Conservation (phyloP, 176 grass and related monocot genomes). For the Cenchrus purpureus region DNA sequence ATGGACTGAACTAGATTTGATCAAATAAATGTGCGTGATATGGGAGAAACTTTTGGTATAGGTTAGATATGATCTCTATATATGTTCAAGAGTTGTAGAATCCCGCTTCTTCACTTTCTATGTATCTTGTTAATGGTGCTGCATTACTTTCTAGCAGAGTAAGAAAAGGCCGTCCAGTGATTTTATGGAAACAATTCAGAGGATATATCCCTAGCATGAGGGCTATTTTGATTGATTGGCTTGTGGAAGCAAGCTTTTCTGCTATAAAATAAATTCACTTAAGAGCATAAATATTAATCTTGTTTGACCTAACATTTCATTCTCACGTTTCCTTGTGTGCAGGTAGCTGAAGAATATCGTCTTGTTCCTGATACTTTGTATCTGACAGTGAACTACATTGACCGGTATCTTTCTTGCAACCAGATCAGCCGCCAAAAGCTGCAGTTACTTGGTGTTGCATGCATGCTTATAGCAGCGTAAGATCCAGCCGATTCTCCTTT, state of each 20-base stretch:
- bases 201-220: constrained; percentile 94
- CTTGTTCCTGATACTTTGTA: constrained; percentile 95
- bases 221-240: constrained; percentile 96
- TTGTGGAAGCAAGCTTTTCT: constrained; percentile 87
- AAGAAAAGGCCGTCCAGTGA: constrained; percentile 79
- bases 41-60: not conserved
- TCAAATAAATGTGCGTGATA: not conserved
- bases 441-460: constrained; percentile 96
- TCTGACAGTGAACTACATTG: constrained; percentile 92
- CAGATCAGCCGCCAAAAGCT: constrained; percentile 85
- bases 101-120: not conserved
- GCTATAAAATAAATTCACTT: not conserved
- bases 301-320: not conserved
- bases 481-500: constrained; percentile 33
- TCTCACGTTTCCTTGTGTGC: constrained; percentile 7
- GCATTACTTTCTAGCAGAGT: constrained; percentile 52
- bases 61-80: not conserved
- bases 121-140: constrained; percentile 12
- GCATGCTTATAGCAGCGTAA: constrained; percentile 98
- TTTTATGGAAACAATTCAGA: constrained; percentile 92
- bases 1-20: not conserved
- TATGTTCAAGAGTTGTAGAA: not conserved
- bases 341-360: constrained; percentile 97
- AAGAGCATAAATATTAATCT: not conserved
- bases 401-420: constrained; percentile 91